These are phyloP conservation scores for Stygiomarasmius scandens DNA, from an alignment of 1,284 basidiomycete genomes.

Conservation along the genomic window DNA sequence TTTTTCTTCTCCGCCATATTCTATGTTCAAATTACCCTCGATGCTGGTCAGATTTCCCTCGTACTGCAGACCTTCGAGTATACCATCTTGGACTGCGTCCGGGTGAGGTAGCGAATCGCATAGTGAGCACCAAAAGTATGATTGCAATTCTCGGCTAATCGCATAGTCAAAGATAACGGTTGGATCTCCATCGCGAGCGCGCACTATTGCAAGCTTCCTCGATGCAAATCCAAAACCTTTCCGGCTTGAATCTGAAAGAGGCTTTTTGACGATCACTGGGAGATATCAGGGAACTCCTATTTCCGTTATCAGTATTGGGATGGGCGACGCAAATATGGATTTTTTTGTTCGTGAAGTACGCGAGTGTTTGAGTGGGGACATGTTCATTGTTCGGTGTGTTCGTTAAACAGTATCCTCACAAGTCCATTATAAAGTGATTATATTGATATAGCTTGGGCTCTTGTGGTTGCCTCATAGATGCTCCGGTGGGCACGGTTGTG, in stretches of 20 bases:
- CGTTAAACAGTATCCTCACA: background rate
- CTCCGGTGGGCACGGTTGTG: conserved; percentile 75
- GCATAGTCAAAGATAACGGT: conserved; percentile 62
- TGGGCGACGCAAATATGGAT: conserved; percentile 82
- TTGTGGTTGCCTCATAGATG: conserved; percentile 74
- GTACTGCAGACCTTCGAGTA: conserved; percentile 68
- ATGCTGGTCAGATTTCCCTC: conserved; percentile 63
- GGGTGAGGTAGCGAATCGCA: conserved; percentile 82
- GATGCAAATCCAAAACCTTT: conserved; percentile 64
- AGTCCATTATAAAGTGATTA: background rate
- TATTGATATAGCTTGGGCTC: conserved; percentile 62
- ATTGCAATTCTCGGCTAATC: background rate
- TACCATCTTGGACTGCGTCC: conserved; percentile 77
- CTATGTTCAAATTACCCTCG: background rate
- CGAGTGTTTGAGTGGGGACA: conserved; percentile 77
- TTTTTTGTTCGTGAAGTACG: conserved; percentile 84
- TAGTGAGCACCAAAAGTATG: conserved; percentile 50
- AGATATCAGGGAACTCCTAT: conserved; percentile 70
- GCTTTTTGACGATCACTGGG: conserved; percentile 82
- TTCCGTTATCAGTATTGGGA: conserved; percentile 80
- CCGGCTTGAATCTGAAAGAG: conserved; percentile 69
- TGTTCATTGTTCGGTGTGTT: conserved; percentile 71
- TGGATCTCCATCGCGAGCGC: conserved; percentile 72
- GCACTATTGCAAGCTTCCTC: conserved; percentile 59
- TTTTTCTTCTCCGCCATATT: background rate